phyloP scores from a whole-genome alignment of 1,139 yeast species.

The Saccharomyces hybrid region DNA sequence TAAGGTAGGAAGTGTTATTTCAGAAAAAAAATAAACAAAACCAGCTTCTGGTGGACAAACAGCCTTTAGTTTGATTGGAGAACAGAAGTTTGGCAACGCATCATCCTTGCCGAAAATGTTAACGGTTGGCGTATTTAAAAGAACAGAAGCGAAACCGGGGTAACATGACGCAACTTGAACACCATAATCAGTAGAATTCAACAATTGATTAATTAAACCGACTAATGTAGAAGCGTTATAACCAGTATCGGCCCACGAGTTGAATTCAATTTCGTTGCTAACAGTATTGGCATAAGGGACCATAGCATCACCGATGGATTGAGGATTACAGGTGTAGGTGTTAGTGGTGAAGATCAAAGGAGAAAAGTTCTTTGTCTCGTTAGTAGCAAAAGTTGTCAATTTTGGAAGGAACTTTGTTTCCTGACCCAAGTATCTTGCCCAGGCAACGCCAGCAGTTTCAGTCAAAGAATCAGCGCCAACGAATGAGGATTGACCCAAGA shows the following conservation, averaged over 20 bases:
- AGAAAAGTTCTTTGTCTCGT: constrained; percentile 11
- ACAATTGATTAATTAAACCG: constrained; percentile 10
- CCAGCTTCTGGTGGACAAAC: constrained; percentile 11
- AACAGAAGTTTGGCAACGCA: constrained; percentile 10
- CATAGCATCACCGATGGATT: constrained; percentile 9
- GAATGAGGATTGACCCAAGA: constrained; percentile 10
- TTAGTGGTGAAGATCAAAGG: constrained; percentile 11
- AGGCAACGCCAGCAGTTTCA: constrained; percentile 10
- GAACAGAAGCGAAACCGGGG: constrained; percentile 8
- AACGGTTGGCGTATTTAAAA: constrained; percentile 12
- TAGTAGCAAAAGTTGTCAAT: constrained; percentile 12
- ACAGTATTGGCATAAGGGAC: constrained; percentile 11
- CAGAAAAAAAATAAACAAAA: neutral
- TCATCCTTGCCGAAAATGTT: constrained; percentile 11
- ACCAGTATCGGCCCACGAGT: constrained; percentile 10
- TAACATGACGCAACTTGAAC: constrained; percentile 13
- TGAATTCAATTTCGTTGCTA: constrained; percentile 11
- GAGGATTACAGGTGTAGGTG: constrained; percentile 11
- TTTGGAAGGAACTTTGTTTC: constrained; percentile 9
- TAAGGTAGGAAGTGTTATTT: neutral
- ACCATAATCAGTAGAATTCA: constrained; percentile 11
- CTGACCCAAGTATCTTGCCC: constrained; percentile 12
- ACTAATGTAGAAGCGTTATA: constrained; percentile 6
- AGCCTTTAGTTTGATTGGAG: constrained; percentile 9
- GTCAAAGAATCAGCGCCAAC: constrained; percentile 13